Conservation (phyloP, 805 yeast genomes). For the Blastobotrys terrestris region DNA sequence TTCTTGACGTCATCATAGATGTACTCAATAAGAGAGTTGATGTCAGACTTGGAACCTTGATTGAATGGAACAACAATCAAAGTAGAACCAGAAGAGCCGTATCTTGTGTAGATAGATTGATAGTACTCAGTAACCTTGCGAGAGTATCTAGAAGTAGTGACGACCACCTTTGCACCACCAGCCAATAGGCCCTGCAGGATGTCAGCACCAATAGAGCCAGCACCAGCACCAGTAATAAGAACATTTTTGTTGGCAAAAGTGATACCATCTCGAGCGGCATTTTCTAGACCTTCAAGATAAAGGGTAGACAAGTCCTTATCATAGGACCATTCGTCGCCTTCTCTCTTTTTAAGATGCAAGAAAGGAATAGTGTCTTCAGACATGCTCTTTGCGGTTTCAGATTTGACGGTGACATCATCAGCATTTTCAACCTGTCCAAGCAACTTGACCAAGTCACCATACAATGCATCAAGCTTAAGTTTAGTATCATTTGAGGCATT, state of each 20-base stretch:
- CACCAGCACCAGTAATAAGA: conserved; percentile 96
- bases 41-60: conserved; percentile 95
- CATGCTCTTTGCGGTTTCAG: conserved; percentile 16
- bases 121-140: conserved; percentile 92
- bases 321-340: conserved; percentile 77
- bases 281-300: conserved; percentile 86
- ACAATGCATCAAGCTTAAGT: conserved; percentile 46
- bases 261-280: conserved; percentile 90
- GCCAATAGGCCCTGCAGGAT: conserved; percentile 87
- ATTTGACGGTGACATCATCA: conserved; percentile 35
- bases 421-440: conserved; percentile 44
- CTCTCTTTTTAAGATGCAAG: conserved; percentile 77
- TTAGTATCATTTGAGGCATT: conserved; percentile 59
- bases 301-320: conserved; percentile 69
- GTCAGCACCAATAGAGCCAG: conserved; percentile 98
- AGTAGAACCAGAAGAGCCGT: conserved; percentile 88
- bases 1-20: conserved; percentile 77
- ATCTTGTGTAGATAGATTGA: conserved; percentile 86
- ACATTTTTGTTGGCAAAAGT: conserved; percentile 85
- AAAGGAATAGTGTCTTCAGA: conserved; percentile 67
- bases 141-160: conserved; percentile 93
- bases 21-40: conserved; percentile 74
- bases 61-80: conserved; percentile 97
- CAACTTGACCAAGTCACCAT: conserved; percentile 28
- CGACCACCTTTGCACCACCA: conserved; percentile 97